Conservation (phyloP, 2,329 filamentous ascomycete genomes). For the Penicillium hesseltinei region DNA sequence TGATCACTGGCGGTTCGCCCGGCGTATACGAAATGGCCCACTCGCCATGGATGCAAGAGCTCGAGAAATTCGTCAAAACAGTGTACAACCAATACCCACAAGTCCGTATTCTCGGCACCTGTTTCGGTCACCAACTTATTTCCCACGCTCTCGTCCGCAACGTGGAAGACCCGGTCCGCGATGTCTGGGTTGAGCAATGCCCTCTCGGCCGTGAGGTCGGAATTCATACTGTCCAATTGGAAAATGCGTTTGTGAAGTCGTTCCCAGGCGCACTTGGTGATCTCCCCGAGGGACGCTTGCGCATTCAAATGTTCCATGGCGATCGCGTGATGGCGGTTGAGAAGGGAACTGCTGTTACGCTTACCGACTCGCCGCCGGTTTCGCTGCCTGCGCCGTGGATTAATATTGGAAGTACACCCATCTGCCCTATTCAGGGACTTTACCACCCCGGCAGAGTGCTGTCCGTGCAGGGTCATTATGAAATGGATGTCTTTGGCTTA, state of each 20-base stretch:
- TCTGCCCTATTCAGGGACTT: constrained; percentile 26
- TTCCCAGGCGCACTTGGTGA: constrained; percentile 18
- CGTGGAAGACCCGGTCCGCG: constrained; percentile 16
- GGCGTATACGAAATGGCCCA: constrained; percentile 29
- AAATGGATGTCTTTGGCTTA: constrained; percentile 26
- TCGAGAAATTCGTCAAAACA: constrained; percentile 27
- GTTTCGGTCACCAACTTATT: constrained; percentile 36
- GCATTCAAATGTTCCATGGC: constrained; percentile 28
- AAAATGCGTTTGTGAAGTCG: constrained; percentile 14
- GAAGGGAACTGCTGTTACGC: constrained; percentile 16
- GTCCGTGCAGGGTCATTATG: constrained; percentile 27
- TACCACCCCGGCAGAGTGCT: constrained; percentile 24
- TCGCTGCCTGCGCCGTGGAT: constrained; percentile 25
- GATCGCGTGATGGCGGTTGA: constrained; percentile 27
- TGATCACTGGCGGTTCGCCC: constrained; percentile 34
- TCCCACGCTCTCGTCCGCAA: constrained; percentile 23
- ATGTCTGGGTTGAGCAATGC: constrained; percentile 26
- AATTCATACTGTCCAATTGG: constrained; percentile 22
- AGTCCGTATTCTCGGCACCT: constrained; percentile 36
- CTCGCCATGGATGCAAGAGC: constrained; percentile 30
- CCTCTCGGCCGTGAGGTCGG: constrained; percentile 25
- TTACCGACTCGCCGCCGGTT: constrained; percentile 22
- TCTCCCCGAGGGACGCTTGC: constrained; percentile 15
- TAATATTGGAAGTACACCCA: constrained; percentile 26
- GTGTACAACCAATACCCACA: constrained; percentile 29